Evolutionary conservation across 83 land plant genomes (phyloP).

Genomic region (Thuja plicata): DNA sequence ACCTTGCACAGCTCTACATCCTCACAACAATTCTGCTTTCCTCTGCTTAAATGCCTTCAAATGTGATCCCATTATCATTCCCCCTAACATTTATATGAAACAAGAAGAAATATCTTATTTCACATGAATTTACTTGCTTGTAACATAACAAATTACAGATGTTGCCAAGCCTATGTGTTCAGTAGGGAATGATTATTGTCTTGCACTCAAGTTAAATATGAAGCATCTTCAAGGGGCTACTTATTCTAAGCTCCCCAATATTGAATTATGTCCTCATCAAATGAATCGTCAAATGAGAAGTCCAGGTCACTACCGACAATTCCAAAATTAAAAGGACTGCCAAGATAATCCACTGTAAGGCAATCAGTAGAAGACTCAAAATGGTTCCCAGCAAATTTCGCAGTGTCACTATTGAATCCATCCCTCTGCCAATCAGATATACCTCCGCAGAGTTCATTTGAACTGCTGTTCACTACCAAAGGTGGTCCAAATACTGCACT

Average conservation of each 20-base stretch:
- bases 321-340: conserved; percentile 24
- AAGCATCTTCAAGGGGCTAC: background rate
- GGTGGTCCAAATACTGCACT: conserved; percentile 17
- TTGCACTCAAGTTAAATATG: background rate
- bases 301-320: conserved; percentile 22
- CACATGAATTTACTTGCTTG: background rate
- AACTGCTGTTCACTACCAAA: conserved; percentile 8
- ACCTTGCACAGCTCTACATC: conserved; percentile 5
- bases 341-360: conserved; percentile 21
- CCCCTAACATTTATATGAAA: background rate
- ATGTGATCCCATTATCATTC: background rate
- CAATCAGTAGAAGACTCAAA: conserved; percentile 26
- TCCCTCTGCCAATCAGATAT: conserved; percentile 24
- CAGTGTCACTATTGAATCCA: conserved; percentile 24
- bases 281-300: conserved; percentile 11
- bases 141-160: background rate
- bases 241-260: conserved; percentile 37
- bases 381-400: conserved; percentile 27
- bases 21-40: background rate
- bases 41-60: background rate
- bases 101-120: background rate
- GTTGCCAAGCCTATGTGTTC: background rate
- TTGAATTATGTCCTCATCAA: conserved; percentile 22
- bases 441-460: conserved; percentile 11
- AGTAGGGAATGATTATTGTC: background rate